These are phyloP conservation scores for Cardamine chenopodiifolia DNA, from an alignment of 345 rosid genomes.

Conservation along the genomic window DNA sequence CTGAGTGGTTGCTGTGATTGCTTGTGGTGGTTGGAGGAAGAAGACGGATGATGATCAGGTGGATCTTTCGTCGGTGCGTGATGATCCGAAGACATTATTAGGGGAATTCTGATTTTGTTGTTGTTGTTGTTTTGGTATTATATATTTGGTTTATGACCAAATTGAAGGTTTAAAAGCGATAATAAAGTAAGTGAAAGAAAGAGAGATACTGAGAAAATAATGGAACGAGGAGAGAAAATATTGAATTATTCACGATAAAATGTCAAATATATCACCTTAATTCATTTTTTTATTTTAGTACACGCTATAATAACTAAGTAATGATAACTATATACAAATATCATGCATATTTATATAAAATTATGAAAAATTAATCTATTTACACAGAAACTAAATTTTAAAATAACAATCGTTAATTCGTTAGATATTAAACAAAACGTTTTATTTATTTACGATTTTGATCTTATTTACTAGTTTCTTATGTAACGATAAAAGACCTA, in stretches of 20 bases:
- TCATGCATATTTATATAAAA: neutral
- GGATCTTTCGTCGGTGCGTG: conserved; percentile 43
- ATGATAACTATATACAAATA: neutral
- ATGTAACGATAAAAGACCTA: neutral
- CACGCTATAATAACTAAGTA: neutral
- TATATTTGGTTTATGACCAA: conserved; percentile 20
- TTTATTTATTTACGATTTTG: neutral
- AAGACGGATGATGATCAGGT: conserved; percentile 40
- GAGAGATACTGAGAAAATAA: conserved; percentile 24
- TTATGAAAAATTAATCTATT: neutral
- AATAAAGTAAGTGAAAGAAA: conserved; percentile 27
- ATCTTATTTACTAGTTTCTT: neutral
- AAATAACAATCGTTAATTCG: neutral
- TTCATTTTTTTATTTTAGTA: neutral
- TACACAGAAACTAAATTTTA: neutral
- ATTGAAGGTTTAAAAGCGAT: conserved; percentile 22
- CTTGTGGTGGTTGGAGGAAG: conserved; percentile 34
- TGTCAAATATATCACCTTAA: conserved; percentile 4
- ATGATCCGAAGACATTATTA: conserved; percentile 35
- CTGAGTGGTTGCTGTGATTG: conserved; percentile 53
- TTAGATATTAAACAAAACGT: neutral
- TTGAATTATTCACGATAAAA: conserved; percentile 16
- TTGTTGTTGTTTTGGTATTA: conserved; percentile 19
- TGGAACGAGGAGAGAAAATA: conserved; percentile 17
- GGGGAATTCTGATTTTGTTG: conserved; percentile 10